A percentile compares a stretch with the other conserved stretches of the same genome.
Conservation (phyloP, 2,329 filamentous ascomycete species). For the Paecilomyces dactylethromorphus region DNA sequence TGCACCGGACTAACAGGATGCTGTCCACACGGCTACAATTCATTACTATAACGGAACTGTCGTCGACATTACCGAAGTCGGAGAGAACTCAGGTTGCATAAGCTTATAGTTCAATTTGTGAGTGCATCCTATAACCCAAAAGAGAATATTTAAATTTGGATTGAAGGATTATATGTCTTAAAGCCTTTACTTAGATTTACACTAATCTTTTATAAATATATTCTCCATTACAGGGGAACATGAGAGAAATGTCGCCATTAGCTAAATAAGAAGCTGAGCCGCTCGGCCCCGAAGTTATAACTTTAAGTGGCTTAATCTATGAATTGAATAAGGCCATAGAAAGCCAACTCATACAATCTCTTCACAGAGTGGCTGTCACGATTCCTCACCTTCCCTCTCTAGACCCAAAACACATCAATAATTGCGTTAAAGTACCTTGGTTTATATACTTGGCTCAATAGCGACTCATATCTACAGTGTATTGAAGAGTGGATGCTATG, state of each 20-base stretch:
- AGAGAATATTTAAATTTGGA: too few species aligned
- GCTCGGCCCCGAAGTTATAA: background rate
- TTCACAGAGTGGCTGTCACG: too few species aligned
- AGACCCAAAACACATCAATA: too few species aligned
- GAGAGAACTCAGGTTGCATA: background rate
- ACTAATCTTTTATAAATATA: background rate
- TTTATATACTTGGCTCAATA: too few species aligned
- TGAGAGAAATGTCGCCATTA: background rate
- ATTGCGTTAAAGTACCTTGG: too few species aligned
- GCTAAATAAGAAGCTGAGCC: background rate
- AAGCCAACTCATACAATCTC: too few species aligned
- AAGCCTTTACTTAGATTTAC: too few species aligned
- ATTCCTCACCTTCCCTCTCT: too few species aligned
- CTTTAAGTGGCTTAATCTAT: background rate
- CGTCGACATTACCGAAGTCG: background rate
- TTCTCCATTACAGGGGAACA: background rate
- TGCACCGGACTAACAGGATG: background rate
- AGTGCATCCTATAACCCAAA: too few species aligned
- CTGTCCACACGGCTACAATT: background rate
- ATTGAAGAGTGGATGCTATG: too few species aligned
- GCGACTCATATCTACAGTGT: too few species aligned
- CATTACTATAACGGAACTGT: background rate
- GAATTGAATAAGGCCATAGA: background rate
- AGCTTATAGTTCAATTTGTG: background rate
- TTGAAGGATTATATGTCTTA: too few species aligned